Evolutionary conservation across 345 rosid genomes (phyloP).

Genomic region (Eucalyptus melliodora): DNA sequence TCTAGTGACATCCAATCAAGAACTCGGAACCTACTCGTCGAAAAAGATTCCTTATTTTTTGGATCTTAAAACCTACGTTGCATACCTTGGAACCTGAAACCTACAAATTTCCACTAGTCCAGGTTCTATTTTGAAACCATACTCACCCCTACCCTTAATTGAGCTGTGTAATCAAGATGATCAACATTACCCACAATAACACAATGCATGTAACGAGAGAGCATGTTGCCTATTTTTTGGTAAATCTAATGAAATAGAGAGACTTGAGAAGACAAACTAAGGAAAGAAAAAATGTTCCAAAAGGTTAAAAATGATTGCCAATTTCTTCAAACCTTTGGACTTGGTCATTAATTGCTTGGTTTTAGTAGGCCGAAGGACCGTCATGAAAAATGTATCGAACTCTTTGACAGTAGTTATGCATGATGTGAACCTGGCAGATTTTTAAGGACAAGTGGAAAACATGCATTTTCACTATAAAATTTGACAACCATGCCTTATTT

Average conservation of each 20-base stretch:
- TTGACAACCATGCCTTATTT: not conserved
- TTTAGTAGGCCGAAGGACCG: not conserved
- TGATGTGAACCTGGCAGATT: not conserved
- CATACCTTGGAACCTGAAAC: rapidly evolving
- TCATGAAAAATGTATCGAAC: not conserved
- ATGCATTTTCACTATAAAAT: not conserved
- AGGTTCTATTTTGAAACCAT: too few species aligned
- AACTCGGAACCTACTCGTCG: rapidly evolving
- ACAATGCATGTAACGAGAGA: too few species aligned
- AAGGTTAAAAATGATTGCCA: not conserved
- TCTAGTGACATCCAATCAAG: too few species aligned
- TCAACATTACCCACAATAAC: too few species aligned
- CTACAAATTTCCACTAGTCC: too few species aligned
- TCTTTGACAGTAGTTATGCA: not conserved
- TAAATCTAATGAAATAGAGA: not conserved
- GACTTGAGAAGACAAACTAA: not conserved
- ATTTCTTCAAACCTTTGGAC: not conserved
- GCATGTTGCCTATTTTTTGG: too few species aligned
- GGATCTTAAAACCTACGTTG: rapidly evolving
- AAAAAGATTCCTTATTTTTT: too few species aligned
- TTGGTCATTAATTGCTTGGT: not conserved
- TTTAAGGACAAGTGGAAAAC: not conserved
- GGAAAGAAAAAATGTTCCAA: not conserved
- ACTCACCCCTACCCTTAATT: too few species aligned
- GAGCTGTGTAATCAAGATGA: too few species aligned